Conservation (phyloP, 2,329 filamentous ascomycete species). For the Trichocomaceae sp. region DNA sequence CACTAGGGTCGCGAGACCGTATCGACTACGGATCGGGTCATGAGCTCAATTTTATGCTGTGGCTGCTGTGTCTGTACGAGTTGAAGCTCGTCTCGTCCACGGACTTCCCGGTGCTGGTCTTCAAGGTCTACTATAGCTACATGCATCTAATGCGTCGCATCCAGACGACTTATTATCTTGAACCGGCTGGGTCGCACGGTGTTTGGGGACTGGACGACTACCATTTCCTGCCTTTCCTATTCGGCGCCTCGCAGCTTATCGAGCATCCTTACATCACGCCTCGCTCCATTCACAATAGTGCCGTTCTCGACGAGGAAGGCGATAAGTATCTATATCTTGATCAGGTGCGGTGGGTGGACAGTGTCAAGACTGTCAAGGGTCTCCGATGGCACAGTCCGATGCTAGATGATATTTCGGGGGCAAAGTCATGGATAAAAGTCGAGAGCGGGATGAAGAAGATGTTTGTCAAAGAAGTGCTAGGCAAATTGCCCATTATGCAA, state of each 20-base stretch:
- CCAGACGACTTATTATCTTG: conserved; percentile 90
- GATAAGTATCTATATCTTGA: conserved; percentile 83
- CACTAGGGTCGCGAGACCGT: conserved; percentile 76
- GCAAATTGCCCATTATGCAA: conserved; percentile 96
- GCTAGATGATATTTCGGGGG: conserved; percentile 92
- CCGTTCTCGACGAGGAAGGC: conserved; percentile 79
- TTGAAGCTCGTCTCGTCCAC: conserved; percentile 56
- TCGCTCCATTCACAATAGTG: conserved; percentile 75
- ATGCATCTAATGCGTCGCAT: conserved; percentile 78
- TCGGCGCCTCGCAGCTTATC: conserved; percentile 83
- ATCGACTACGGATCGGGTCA: conserved; percentile 98
- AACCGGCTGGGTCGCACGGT: conserved; percentile 92
- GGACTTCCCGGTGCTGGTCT: conserved; percentile 68
- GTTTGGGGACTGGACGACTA: conserved; percentile 98
- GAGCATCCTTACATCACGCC: conserved; percentile 76
- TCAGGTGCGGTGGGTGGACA: conserved; percentile 90
- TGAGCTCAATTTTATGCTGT: conserved; percentile 94
- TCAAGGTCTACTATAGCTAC: conserved; percentile 76
- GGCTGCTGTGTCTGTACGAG: conserved; percentile 89
- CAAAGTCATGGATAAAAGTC: conserved; percentile 85
- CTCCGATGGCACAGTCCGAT: conserved; percentile 95
- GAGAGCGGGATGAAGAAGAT: conserved; percentile 93
- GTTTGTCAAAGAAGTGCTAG: conserved; percentile 88
- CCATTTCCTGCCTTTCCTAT: conserved; percentile 91
- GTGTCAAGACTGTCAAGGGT: conserved; percentile 90